Evolutionary conservation across 139 green algal species (phyloP).

Genomic region (Tetradesmus lagerheimii): DNA sequence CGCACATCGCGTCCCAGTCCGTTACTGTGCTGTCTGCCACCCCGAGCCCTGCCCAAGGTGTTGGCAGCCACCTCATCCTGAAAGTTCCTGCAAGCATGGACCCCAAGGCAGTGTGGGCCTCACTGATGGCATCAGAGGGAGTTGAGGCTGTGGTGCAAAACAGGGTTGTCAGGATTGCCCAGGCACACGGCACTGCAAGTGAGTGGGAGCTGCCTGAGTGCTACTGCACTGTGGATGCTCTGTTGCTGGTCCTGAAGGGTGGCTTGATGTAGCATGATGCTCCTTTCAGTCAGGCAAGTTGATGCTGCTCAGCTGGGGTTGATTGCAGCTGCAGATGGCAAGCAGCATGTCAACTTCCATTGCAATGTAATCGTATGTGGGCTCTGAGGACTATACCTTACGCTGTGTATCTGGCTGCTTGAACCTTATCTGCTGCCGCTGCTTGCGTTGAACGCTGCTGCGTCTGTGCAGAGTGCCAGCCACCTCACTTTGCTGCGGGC

Average conservation of each 20-base stretch:
- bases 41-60: neutral
- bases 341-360: neutral
- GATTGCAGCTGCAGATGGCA: neutral
- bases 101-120: neutral
- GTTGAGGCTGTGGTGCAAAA: constrained; percentile 22
- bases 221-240: neutral
- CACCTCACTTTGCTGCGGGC: constrained; percentile 8
- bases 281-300: neutral
- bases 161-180: constrained; percentile 22
- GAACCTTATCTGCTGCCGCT: neutral
- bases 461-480: constrained; percentile 16
- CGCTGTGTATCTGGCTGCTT: neutral
- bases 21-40: neutral
- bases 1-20: neutral
- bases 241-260: neutral
- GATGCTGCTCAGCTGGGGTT: neutral
- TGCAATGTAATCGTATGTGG: too few relatives aligned
- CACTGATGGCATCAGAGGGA: neutral
- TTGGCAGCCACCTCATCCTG: neutral
- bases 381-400: neutral
- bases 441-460: neutral
- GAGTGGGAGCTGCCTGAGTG: neutral
- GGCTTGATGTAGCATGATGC: neutral
- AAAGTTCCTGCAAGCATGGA: neutral
- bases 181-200: neutral